These are phyloP conservation scores for Colletotrichum sidae DNA, from an alignment of 2,329 filamentous ascomycete genomes.

Conservation along the genomic window DNA sequence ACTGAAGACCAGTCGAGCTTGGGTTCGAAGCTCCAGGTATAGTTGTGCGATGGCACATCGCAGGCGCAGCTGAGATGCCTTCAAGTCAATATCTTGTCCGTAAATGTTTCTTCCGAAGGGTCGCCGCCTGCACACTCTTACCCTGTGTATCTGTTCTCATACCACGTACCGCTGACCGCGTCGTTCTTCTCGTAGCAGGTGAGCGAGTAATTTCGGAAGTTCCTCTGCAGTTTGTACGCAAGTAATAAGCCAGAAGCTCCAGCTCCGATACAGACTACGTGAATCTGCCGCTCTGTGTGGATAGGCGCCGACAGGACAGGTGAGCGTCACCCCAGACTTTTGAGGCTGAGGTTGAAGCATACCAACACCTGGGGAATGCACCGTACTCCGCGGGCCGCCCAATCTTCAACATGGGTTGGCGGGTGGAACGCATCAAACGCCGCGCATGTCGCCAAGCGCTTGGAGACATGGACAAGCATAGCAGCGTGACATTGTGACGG, in stretches of 20 bases:
- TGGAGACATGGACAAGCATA: too few species aligned
- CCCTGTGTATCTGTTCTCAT: constrained; percentile 60
- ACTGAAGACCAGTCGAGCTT: constrained; percentile 68
- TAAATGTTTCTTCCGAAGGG: too few species aligned
- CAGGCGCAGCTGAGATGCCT: constrained; percentile 51
- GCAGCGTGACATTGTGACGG: too few species aligned
- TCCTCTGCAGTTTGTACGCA: constrained; percentile 59
- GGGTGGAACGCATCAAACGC: too few species aligned
- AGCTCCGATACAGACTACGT: constrained; percentile 57
- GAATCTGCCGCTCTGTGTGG: constrained; percentile 28
- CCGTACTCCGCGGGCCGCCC: too few species aligned
- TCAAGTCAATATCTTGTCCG: background rate
- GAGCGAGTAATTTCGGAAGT: constrained; percentile 54
- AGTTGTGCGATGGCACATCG: constrained; percentile 64
- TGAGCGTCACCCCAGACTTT: too few species aligned
- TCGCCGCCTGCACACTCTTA: constrained; percentile 35
- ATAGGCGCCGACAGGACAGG: constrained; percentile 19
- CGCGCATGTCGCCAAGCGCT: too few species aligned
- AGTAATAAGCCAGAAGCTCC: constrained; percentile 60
- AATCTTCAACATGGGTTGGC: too few species aligned
- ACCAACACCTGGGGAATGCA: too few species aligned
- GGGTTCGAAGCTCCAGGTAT: constrained; percentile 62
- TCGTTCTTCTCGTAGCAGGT: constrained; percentile 64
- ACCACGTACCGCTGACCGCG: constrained; percentile 66
- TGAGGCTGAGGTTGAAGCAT: too few species aligned